phyloP scores from a whole-genome alignment of 2,329 filamentous ascomycete genomes.

The Mycosphaerella arachidis region DNA sequence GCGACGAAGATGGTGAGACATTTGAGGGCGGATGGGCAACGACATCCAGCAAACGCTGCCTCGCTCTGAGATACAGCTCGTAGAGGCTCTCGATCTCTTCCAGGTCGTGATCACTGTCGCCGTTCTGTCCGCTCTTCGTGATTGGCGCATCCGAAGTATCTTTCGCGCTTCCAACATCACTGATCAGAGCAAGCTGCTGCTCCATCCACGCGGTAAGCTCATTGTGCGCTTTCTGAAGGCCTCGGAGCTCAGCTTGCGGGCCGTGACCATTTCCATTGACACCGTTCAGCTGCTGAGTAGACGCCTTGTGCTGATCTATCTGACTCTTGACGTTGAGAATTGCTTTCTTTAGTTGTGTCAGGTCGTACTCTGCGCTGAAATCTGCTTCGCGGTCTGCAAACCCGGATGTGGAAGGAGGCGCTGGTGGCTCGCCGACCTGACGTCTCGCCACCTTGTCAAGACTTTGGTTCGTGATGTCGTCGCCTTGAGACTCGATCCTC shows the following conservation, averaged over 20 bases:
- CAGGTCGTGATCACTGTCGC: slow-evolving; percentile 5
- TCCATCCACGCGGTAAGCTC: slow-evolving; percentile 34
- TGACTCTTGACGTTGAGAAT: slow-evolving; percentile 24
- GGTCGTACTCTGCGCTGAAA: slow-evolving; percentile 22
- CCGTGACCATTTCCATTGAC: slow-evolving; percentile 1
- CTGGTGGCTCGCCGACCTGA: slow-evolving; percentile 27
- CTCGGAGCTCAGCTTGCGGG: slow-evolving; percentile 21
- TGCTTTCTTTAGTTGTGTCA: slow-evolving; percentile 30
- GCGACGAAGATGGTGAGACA: slow-evolving; percentile 1
- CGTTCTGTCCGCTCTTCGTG: not conserved
- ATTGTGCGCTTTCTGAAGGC: slow-evolving; percentile 29
- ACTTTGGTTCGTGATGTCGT: slow-evolving; percentile 11
- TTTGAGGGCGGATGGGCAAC: slow-evolving; percentile 14
- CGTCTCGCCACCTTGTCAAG: slow-evolving; percentile 27
- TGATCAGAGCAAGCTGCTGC: slow-evolving; percentile 28
- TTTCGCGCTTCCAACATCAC: slow-evolving; percentile 18
- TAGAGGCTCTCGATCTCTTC: slow-evolving; percentile 27
- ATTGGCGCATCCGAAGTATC: not conserved
- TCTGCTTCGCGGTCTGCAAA: slow-evolving; percentile 20
- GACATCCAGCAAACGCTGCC: slow-evolving; percentile 22
- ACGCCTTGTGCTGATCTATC: slow-evolving; percentile 16
- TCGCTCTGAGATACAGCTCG: slow-evolving; percentile 25
- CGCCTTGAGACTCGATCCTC: slow-evolving; percentile 17
- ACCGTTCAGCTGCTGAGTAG: slow-evolving; percentile 1
- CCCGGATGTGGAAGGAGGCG: slow-evolving; percentile 19